Evolutionary conservation across 2,329 filamentous ascomycete genomes (phyloP).

Genomic region (Cadophora sp.): DNA sequence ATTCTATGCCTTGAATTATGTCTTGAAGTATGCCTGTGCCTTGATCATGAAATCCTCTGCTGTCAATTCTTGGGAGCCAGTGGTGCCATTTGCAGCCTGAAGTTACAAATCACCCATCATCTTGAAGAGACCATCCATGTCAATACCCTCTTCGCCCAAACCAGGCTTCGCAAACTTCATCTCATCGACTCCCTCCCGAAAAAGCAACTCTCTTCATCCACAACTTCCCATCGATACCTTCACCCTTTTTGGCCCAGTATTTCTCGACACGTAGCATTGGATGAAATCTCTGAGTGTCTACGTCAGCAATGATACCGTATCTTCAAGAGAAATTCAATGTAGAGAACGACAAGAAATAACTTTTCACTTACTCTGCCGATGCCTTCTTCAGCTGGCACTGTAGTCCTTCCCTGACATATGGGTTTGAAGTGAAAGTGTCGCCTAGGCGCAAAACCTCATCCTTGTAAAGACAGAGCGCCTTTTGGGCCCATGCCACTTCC

Average conservation of each 20-base stretch:
- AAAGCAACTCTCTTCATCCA: neutral
- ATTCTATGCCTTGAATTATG: too few species aligned
- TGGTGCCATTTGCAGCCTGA: neutral
- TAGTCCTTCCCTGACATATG: neutral
- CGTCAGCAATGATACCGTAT: neutral
- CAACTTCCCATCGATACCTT: neutral
- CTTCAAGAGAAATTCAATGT: neutral
- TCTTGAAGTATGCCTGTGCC: neutral
- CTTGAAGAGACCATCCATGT: constrained; percentile 2
- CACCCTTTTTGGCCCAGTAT: neutral
- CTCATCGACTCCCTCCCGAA: neutral
- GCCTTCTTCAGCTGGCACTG: neutral
- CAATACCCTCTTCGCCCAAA: neutral
- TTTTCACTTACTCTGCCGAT: constrained; percentile 1
- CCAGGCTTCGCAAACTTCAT: neutral
- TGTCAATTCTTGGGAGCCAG: neutral
- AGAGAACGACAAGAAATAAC: neutral
- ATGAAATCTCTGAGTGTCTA: neutral
- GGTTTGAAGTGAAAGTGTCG: neutral
- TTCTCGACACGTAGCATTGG: neutral
- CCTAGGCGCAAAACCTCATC: neutral
- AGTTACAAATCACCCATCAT: too few species aligned
- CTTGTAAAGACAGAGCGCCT: neutral
- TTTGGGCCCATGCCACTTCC: neutral
- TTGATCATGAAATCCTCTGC: neutral